A percentile compares a stretch with the other conserved stretches of the same genome.
Conservation (phyloP, 805 yeast genomes). For the Candida sakaeoensis region DNA sequence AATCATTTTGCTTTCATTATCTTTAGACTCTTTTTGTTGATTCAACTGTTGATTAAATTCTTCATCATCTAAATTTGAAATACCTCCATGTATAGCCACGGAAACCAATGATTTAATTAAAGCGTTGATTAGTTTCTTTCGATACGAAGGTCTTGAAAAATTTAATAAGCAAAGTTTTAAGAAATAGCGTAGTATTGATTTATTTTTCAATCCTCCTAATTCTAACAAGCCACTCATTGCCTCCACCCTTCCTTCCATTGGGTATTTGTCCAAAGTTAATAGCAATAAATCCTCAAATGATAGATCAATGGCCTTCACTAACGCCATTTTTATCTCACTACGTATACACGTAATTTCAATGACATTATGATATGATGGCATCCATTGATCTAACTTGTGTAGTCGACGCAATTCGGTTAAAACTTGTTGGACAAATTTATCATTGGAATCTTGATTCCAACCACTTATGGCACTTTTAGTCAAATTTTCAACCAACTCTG, state of each 20-base stretch:
- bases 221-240: slow-evolving; percentile 69
- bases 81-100: slow-evolving; percentile 63
- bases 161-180: slow-evolving; percentile 57
- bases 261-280: slow-evolving; percentile 45
- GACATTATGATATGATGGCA: slow-evolving; percentile 63
- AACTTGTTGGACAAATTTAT: slow-evolving; percentile 24
- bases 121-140: slow-evolving; percentile 43
- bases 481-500: slow-evolving; percentile 53
- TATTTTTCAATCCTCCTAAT: slow-evolving; percentile 75
- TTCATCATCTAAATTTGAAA: slow-evolving; percentile 58
- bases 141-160: slow-evolving; percentile 45
- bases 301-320: slow-evolving; percentile 49
- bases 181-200: slow-evolving; percentile 55
- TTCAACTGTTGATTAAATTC: slow-evolving; percentile 47
- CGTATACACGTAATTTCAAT: slow-evolving; percentile 55
- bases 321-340: slow-evolving; percentile 57
- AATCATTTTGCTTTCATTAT: slow-evolving; percentile 45
- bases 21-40: slow-evolving; percentile 17
- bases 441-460: slow-evolving; percentile 6
- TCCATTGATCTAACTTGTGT: slow-evolving; percentile 80
- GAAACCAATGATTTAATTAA: slow-evolving; percentile 55
- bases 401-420: slow-evolving; percentile 68
- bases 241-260: slow-evolving; percentile 53
- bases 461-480: slow-evolving; percentile 23
- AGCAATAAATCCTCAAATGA: slow-evolving; percentile 53